phyloP scores from a whole-genome alignment of 202 grass and related monocot species.

The Saccharum hybrid region DNA sequence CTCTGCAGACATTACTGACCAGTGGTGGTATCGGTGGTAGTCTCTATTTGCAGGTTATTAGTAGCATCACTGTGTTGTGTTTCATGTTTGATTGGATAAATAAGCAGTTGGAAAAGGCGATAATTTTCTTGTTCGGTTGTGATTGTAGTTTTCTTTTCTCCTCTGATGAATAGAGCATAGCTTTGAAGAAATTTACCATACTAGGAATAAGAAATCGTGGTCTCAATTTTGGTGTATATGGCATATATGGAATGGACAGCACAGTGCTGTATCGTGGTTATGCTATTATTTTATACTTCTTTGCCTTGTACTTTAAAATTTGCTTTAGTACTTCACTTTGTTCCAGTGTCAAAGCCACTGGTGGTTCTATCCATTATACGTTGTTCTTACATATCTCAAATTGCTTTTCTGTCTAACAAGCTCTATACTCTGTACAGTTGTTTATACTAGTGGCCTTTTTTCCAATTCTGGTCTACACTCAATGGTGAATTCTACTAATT shows the following conservation, averaged over 20 bases:
- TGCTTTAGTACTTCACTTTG: neutral
- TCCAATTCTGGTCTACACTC: constrained; percentile 40
- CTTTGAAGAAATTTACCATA: too few species aligned
- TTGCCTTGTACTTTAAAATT: neutral
- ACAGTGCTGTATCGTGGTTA: neutral
- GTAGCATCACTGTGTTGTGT: too few species aligned
- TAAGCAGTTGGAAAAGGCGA: too few species aligned
- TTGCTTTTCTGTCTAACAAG: constrained; percentile 21
- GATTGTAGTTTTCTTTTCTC: too few species aligned
- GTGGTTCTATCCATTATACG: constrained; percentile 15
- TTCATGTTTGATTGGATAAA: too few species aligned
- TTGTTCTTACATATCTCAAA: neutral
- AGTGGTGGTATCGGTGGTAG: too few species aligned
- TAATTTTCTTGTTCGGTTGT: too few species aligned
- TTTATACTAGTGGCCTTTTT: constrained; percentile 40
- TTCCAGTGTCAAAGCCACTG: neutral
- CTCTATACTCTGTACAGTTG: constrained; percentile 40
- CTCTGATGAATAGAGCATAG: too few species aligned
- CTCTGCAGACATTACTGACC: too few species aligned
- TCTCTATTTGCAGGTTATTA: too few species aligned
- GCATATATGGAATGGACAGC: neutral
- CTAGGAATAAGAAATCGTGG: too few species aligned
- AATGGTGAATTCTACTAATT: constrained; percentile 36
- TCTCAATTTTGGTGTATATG: too few species aligned
- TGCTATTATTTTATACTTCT: neutral